Conservation (phyloP, 2,329 filamentous ascomycete genomes). For the Stachybotrys chartarum region DNA sequence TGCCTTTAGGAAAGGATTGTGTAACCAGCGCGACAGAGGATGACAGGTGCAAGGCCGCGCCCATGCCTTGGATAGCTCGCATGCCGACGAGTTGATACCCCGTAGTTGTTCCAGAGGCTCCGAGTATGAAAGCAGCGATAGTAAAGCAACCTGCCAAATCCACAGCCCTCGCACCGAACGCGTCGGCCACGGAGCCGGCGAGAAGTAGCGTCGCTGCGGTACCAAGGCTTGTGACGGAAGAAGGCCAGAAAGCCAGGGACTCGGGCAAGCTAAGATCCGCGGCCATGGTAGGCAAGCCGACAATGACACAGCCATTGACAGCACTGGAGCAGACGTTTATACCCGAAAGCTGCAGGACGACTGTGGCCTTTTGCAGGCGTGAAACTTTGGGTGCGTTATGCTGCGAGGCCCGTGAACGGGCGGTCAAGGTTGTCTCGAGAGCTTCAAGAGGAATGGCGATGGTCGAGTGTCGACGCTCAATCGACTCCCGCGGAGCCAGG, state of each 20-base stretch:
- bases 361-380: slow-evolving; percentile 9
- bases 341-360: slow-evolving; percentile 14
- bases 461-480: not conserved
- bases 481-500: not conserved
- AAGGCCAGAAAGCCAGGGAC: slow-evolving; percentile 31
- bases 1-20: slow-evolving; percentile 19
- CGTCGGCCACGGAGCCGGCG: slow-evolving; percentile 30
- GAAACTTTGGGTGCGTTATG: slow-evolving; percentile 1
- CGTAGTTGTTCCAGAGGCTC: slow-evolving; percentile 17
- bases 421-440: not conserved
- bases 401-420: not conserved
- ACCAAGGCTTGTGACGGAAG: slow-evolving; percentile 26
- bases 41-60: slow-evolving; percentile 25
- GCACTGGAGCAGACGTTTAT: slow-evolving; percentile 16
- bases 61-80: slow-evolving; percentile 32
- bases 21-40: slow-evolving; percentile 28
- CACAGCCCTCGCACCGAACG: slow-evolving; percentile 23
- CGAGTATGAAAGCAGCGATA: slow-evolving; percentile 21
- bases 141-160: slow-evolving; percentile 24
- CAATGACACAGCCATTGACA: slow-evolving; percentile 23
- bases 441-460: not conserved
- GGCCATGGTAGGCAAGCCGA: slow-evolving; percentile 33
- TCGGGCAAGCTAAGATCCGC: slow-evolving; percentile 22
- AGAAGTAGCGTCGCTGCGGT: slow-evolving; percentile 28
- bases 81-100: slow-evolving; percentile 28